A percentile compares a stretch with the other conserved stretches of the same genome.
Conservation (phyloP, 2,329 filamentous ascomycete species). For the Epichloe scottii region DNA sequence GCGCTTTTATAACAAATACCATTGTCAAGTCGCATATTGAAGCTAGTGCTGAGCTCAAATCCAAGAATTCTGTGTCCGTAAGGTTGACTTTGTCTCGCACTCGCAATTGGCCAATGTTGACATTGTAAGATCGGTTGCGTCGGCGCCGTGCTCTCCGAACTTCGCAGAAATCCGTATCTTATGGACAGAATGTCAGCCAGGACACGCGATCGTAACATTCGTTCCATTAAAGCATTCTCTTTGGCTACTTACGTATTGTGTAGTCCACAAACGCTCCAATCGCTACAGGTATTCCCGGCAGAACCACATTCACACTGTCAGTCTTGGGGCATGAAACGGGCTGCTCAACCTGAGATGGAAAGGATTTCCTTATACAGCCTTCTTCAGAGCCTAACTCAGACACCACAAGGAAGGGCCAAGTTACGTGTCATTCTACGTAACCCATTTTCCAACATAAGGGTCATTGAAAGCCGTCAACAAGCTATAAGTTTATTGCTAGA, state of each 20-base stretch:
- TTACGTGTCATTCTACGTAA: slow-evolving; percentile 74
- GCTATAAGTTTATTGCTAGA: slow-evolving; percentile 55
- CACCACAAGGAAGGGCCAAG: slow-evolving; percentile 61
- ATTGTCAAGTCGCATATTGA: neutral
- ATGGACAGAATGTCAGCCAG: neutral
- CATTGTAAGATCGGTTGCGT: slow-evolving; percentile 59
- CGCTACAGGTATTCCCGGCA: slow-evolving; percentile 73
- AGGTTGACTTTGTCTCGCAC: slow-evolving; percentile 1
- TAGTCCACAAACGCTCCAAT: slow-evolving; percentile 65
- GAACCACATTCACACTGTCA: slow-evolving; percentile 76
- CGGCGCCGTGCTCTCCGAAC: slow-evolving; percentile 70
- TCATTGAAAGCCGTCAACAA: slow-evolving; percentile 60
- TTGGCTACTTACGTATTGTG: slow-evolving; percentile 59
- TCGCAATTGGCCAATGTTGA: slow-evolving; percentile 5
- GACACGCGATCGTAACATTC: neutral
- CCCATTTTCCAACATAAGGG: slow-evolving; percentile 54
- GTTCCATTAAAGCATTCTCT: slow-evolving; percentile 50
- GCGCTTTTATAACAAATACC: neutral
- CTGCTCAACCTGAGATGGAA: slow-evolving; percentile 56
- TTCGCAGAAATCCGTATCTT: slow-evolving; percentile 50
- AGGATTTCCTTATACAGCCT: slow-evolving; percentile 74
- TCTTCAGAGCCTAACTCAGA: slow-evolving; percentile 62
- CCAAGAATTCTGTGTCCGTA: slow-evolving; percentile 62
- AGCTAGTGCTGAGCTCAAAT: slow-evolving; percentile 35
- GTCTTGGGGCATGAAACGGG: slow-evolving; percentile 43